Evolutionary conservation across 2,329 filamentous ascomycete species (phyloP).

Genomic region (Aureobasidium sp.): DNA sequence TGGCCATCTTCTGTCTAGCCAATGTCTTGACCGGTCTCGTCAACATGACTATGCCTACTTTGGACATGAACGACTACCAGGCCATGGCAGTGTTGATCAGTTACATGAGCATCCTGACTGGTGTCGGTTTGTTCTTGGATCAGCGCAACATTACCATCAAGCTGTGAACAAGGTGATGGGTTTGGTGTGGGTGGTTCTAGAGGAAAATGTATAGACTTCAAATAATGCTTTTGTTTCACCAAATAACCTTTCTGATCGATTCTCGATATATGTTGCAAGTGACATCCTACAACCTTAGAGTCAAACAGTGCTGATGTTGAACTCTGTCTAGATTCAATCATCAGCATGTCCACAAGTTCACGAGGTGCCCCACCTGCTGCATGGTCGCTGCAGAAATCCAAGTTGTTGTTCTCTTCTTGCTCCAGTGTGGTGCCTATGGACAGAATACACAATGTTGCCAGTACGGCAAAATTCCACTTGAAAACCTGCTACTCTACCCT

Average conservation of each 20-base stretch:
- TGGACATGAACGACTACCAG: constrained; percentile 55
- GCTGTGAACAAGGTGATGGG: constrained; percentile 37
- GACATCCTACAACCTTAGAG: too few species aligned
- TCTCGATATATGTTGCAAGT: too few species aligned
- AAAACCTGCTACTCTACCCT: too few species aligned
- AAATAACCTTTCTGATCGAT: neutral
- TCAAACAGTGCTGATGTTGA: too few species aligned
- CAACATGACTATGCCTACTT: constrained; percentile 76
- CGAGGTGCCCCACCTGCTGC: too few species aligned
- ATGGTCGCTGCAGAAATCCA: too few species aligned
- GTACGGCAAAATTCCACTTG: too few species aligned
- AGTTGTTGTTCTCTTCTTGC: too few species aligned
- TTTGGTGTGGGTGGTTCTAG: neutral
- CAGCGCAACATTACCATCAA: constrained; percentile 60
- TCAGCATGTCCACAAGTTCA: too few species aligned
- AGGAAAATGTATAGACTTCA: neutral
- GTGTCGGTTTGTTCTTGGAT: constrained; percentile 59
- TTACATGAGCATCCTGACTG: constrained; percentile 62
- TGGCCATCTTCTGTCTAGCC: constrained; percentile 75
- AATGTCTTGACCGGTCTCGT: constrained; percentile 84
- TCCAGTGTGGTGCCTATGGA: too few species aligned
- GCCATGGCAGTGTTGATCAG: constrained; percentile 67
- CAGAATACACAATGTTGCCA: too few species aligned
- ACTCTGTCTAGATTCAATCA: too few species aligned
- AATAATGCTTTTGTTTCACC: neutral